Base-by-base conservation (phyloP, 1,284 basidiomycete genomes). In the Stereum hirsutum region DNA sequence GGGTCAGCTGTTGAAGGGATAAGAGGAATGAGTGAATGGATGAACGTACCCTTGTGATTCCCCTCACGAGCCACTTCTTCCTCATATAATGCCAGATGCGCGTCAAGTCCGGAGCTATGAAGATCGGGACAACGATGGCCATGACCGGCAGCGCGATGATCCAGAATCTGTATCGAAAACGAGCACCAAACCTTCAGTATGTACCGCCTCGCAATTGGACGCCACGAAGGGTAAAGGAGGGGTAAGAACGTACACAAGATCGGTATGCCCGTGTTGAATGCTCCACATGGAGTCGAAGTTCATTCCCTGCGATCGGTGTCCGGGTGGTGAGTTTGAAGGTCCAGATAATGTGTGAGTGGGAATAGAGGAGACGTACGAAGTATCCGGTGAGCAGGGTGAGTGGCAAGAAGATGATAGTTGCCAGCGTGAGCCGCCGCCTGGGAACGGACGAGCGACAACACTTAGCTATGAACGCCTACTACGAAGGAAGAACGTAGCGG, bases 311-410 rank as follows among this genome's bases (percentile, higher is more conserved):
- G n/a, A n/a, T n/a, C n/a, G n/a, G n/a, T n/a, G n/a, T n/a, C n/a
- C n/a, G n/a, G n/a, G n/a, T n/a, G n/a, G n/a, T n/a, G n/a, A n/a
- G n/a, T n/a, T n/a, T n/a, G n/a, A n/a, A n/a, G n/a, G n/a, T n/a
- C n/a, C n/a, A n/a, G n/a, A n/a, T n/a, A n/a, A n/a, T n/a, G n/a
- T n/a, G n/a, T n/a, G n/a, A n/a, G n/a, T n/a, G n/a, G n/a, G n/a
- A n/a, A n/a, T n/a, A n/a, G n/a, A n/a, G n/a, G n/a, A n/a, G n/a
- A n/a, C n/a, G n/a, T n/a, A n/a, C n/a, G 52, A 85, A 84, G 59
- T 84, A 85, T 32, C 81, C 81, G 14, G 80, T 81, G 14, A 87
- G 64, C 24, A 85, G 65, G 1, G 81, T 83, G 20, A 85, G 57
- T 1, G 82, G 82, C 12, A 85, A 58, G 63, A 79, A 85, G 50